Base-by-base conservation (phyloP, 768 basidiomycete species). In the Polyporus arcularius region DNA sequence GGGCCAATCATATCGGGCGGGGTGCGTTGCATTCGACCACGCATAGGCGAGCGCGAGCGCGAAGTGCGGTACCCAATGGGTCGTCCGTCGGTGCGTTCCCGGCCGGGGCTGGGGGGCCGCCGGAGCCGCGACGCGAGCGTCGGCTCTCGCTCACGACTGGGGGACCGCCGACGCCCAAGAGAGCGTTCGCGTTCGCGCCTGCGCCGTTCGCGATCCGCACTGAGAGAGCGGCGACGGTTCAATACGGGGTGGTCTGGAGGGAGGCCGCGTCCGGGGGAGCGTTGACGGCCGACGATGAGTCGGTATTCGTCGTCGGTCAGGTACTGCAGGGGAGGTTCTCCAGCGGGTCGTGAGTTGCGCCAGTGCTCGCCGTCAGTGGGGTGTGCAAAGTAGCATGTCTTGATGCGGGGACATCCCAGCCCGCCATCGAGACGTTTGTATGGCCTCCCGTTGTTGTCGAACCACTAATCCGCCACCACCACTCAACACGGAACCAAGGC, bases 291-390 rank as follows among this genome's bases (percentile, higher is more conserved):
- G 18, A 53, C 57, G 30, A 63, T 59, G 12, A 52, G 12, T 21
- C 62, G 62, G 26, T 59, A 63, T 31, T 63, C 62, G 16, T 63
- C 53, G 42, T 63, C 54, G 1, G 62, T 63, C 35, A 63, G 45
- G 39, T 63, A 55, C 10, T 59, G 62, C 30, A 63, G 21, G 1
- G 62, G 62, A 15, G 62, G 62, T 6, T 63, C 62, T 15, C 62
- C 62, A 11, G 57, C 32, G 11, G 57, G 41, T 14, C 62, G 41
- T 21, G 62, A 57, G 14, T n/a, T 54, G n/a, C 57, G 50, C 62
- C 62, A 63, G 9, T 28, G 26, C 4, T 59, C 57, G 40, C 47
- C 40, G 18, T 63, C 57, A n/a, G 50, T 59, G 26, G 62, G 62
- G 32, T 63, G 62, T 4, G 62, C 62, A 38, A 63, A 63, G 53